Percentiles rank a stretch among this genome's conserved stretches.
Conservation (phyloP, 495 filamentous ascomycete genomes). For the Corynascus novoguineensis region DNA sequence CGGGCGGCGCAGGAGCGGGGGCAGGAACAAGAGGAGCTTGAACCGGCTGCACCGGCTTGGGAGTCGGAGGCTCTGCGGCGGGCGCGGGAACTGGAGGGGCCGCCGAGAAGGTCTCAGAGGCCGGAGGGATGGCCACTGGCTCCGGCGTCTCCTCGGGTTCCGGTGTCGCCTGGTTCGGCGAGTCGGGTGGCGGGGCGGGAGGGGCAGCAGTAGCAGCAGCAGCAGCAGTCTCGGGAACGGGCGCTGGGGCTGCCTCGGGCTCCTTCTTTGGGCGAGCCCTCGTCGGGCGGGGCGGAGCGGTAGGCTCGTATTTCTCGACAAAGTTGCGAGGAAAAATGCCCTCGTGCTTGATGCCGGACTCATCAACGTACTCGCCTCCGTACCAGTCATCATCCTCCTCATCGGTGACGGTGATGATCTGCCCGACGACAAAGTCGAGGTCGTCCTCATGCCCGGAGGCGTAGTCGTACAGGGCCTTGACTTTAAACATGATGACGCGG, state of each 20-base stretch:
- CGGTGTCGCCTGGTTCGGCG: slow-evolving; percentile 27
- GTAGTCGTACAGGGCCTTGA: slow-evolving; percentile 94
- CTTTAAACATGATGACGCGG: slow-evolving; percentile 70
- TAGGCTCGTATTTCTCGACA: slow-evolving; percentile 89
- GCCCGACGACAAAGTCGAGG: slow-evolving; percentile 75
- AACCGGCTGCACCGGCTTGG: slow-evolving; percentile 35
- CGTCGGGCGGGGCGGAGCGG: slow-evolving; percentile 77
- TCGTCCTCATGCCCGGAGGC: slow-evolving; percentile 87
- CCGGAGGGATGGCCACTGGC: slow-evolving; percentile 17
- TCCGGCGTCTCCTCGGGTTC: slow-evolving; percentile 30
- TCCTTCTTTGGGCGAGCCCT: slow-evolving; percentile 74
- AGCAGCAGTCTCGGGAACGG: slow-evolving; percentile 60
- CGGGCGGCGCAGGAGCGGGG: slow-evolving; percentile 18
- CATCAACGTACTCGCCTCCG: slow-evolving; percentile 79
- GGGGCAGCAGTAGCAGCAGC: slow-evolving; percentile 64
- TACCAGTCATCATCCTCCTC: slow-evolving; percentile 96
- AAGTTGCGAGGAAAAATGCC: slow-evolving; percentile 97
- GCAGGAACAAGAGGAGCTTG: slow-evolving; percentile 39
- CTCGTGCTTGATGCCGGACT: slow-evolving; percentile 63
- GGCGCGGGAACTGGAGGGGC: slow-evolving; percentile 25
- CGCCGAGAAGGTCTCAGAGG: slow-evolving; percentile 24
- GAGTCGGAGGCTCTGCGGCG: slow-evolving; percentile 32
- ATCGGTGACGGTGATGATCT: slow-evolving; percentile 89
- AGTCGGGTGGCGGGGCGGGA: slow-evolving; percentile 58
- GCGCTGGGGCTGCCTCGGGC: slow-evolving; percentile 33